phyloP scores from a whole-genome alignment of 2,329 filamentous ascomycete species.

The Nothomitra cinnamomea region DNA sequence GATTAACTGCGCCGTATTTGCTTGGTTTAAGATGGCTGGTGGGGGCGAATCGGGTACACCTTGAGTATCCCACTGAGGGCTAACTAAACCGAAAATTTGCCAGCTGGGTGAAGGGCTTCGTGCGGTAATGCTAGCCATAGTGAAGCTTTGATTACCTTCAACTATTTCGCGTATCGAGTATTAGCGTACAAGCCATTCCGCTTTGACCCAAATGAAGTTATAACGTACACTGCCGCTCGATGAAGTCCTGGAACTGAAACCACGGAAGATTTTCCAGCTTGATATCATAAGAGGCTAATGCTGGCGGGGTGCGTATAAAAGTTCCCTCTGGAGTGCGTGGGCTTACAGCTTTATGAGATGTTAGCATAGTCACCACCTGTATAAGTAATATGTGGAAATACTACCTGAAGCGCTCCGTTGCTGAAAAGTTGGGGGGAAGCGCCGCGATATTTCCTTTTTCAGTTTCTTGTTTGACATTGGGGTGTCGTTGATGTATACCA shows the following conservation, averaged over 20 bases:
- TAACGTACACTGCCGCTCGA: neutral
- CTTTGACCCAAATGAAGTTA: neutral
- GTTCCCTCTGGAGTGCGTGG: neutral
- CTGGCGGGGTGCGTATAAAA: neutral
- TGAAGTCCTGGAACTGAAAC: neutral
- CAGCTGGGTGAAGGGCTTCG: too few species aligned
- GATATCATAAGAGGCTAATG: neutral
- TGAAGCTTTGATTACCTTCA: too few species aligned
- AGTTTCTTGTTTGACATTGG: constrained; percentile 11
- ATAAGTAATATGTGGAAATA: neutral
- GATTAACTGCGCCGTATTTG: neutral
- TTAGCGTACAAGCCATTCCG: neutral
- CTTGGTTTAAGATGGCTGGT: too few species aligned
- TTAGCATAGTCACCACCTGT: neutral
- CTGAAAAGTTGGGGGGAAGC: constrained; percentile 6
- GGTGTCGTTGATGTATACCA: constrained; percentile 9
- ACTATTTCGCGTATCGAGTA: neutral
- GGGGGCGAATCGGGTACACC: neutral
- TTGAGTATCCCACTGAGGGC: neutral
- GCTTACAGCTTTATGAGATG: neutral
- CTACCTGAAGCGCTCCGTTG: neutral
- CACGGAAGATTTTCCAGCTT: neutral
- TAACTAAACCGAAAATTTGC: neutral
- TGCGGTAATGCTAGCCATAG: too few species aligned
- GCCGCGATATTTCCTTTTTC: constrained; percentile 13